Conservation (phyloP, 2,329 filamentous ascomycete species). For the Ophiostoma piceae region DNA sequence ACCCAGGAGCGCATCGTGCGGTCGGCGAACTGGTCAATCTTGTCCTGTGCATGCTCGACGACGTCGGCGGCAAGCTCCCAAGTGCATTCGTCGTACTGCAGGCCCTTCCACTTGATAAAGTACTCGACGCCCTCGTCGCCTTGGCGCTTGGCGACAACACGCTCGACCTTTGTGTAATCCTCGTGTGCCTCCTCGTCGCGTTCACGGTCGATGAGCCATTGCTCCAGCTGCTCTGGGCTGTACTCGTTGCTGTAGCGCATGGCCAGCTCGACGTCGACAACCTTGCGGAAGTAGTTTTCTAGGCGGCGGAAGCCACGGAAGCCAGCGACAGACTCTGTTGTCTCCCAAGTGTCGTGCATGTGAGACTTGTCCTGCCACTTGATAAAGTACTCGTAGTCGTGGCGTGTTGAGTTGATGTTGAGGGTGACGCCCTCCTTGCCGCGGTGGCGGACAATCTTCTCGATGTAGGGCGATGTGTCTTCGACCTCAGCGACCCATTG, state of each 20-base stretch:
- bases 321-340: conserved; percentile 65
- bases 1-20: conserved; percentile 73
- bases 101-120: conserved; percentile 92
- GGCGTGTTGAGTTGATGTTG: conserved; percentile 52
- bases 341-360: conserved; percentile 93
- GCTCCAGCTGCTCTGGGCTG: conserved; percentile 79
- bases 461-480: conserved; percentile 78
- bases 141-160: conserved; percentile 78
- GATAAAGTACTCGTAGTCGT: conserved; percentile 86
- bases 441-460: conserved; percentile 83
- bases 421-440: conserved; percentile 63
- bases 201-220: conserved; percentile 93
- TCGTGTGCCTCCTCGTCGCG: conserved; percentile 80
- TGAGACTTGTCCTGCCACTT: conserved; percentile 98
- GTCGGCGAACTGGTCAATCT: conserved; percentile 88
- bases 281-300: conserved; percentile 89
- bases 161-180: conserved; percentile 87
- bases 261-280: conserved; percentile 72
- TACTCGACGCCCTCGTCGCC: conserved; percentile 81
- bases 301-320: conserved; percentile 81
- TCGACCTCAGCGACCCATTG: conserved; percentile 66
- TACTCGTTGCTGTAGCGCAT: conserved; percentile 68
- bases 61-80: conserved; percentile 75
- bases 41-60: conserved; percentile 71
- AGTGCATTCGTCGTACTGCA: conserved; percentile 89